Evolutionary conservation across 345 rosid species (phyloP).

Genomic region (Gynandropsis gynandra): DNA sequence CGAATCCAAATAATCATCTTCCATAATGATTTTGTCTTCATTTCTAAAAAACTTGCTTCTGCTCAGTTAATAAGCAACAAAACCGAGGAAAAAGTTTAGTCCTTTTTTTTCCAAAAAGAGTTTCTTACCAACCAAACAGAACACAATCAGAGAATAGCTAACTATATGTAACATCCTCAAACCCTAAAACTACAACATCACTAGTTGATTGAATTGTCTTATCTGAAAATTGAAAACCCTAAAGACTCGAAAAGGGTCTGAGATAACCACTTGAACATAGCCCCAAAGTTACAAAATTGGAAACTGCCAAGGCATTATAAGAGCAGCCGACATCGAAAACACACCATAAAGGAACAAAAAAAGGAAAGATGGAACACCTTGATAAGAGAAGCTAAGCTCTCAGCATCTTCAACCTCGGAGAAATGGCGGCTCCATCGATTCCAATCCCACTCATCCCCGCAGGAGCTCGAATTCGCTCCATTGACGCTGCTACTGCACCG

Average conservation of each 20-base stretch:
- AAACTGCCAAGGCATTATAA: background rate
- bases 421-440: constrained; percentile 82
- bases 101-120: no score
- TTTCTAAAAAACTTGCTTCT: background rate
- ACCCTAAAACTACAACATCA: no score
- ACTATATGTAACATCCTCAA: no score
- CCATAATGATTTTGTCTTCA: background rate
- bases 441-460: constrained; percentile 81
- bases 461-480: constrained; percentile 25
- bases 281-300: constrained; percentile 8
- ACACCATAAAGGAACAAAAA: background rate
- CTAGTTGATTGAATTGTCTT: background rate
- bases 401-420: constrained; percentile 69
- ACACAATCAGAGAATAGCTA: no score
- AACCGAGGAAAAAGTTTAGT: no score
- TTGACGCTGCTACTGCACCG: constrained; percentile 29
- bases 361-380: constrained; percentile 36
- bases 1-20: background rate
- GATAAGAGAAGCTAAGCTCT: constrained; percentile 68
- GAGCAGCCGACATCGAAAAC: background rate
- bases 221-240: background rate
- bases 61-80: no score
- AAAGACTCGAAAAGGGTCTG: background rate
- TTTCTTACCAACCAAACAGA: no score
- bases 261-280: background rate